A percentile compares a stretch with the other conserved stretches of the same genome.
Conservation (phyloP, 2,329 filamentous ascomycete species). For the Fusarium decemcellulare region DNA sequence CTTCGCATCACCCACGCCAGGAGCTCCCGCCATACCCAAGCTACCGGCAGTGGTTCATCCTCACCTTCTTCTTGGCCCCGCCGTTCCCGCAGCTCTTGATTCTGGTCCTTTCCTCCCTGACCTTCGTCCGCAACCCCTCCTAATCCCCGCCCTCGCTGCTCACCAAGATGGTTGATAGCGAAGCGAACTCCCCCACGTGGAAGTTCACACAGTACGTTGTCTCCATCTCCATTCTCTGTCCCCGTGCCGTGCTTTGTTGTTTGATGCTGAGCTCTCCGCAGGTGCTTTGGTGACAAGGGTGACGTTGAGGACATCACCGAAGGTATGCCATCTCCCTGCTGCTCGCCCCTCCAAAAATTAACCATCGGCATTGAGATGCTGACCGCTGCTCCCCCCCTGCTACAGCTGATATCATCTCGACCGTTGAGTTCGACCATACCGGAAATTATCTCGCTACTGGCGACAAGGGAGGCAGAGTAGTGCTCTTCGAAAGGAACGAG, state of each 20-base stretch:
- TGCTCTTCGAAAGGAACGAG: conserved; percentile 93
- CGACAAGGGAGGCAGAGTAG: conserved; percentile 88
- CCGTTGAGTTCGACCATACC: conserved; percentile 91
- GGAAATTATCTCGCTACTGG: conserved; percentile 92
- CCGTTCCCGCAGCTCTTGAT: conserved; percentile 36
- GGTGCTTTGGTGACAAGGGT: conserved; percentile 99
- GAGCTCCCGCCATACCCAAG: conserved; percentile 27
- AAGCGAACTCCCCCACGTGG: conserved; percentile 95
- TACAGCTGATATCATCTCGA: conserved; percentile 90
- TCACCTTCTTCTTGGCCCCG: conserved; percentile 40
- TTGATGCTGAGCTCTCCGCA: conserved; percentile 56
- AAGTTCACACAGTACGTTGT: conserved; percentile 97
- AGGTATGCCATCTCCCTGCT: conserved; percentile 67
- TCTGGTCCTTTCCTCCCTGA: conserved; percentile 40
- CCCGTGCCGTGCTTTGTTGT: conserved; percentile 13
- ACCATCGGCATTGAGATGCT: conserved; percentile 30
- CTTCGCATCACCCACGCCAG: conserved; percentile 31
- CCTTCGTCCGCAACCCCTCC: conserved; percentile 41
- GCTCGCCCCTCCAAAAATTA: conserved; percentile 13
- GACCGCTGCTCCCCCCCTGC: conserved; percentile 42
- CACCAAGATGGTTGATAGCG: conserved; percentile 94
- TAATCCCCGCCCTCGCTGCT: conserved; percentile 50
- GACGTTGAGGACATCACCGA: conserved; percentile 99
- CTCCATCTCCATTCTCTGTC: conserved; percentile 5
- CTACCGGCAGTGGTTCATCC: conserved; percentile 30